These are phyloP conservation scores for Pseudomicrostroma phylloplanum DNA, from an alignment of 1,284 basidiomycete genomes.

Conservation along the genomic window DNA sequence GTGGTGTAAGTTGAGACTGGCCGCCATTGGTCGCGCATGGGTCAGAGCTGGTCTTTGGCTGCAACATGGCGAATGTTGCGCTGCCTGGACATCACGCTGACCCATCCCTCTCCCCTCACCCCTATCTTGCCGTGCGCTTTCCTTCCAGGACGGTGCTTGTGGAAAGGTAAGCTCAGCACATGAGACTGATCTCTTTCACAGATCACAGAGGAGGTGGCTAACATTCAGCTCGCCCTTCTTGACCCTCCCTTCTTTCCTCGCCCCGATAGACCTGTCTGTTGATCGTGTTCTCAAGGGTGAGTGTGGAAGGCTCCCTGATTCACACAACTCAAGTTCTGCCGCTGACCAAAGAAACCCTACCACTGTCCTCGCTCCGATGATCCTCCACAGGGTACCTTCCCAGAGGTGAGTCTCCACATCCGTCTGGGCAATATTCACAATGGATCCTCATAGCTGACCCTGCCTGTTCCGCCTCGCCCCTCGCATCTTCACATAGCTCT, in stretches of 20 bases:
- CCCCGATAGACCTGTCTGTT: slow-evolving; percentile 63
- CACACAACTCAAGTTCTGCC: too few relatives aligned
- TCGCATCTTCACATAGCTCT: slow-evolving; percentile 59
- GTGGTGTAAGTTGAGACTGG: slow-evolving; percentile 18
- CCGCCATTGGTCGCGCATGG: too few relatives aligned
- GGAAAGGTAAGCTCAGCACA: slow-evolving; percentile 57
- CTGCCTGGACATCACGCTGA: too few relatives aligned
- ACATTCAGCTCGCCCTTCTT: slow-evolving; percentile 5
- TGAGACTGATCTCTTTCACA: too few relatives aligned
- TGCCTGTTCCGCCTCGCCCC: neutral
- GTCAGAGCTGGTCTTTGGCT: too few relatives aligned
- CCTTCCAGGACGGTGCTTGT: slow-evolving; percentile 55
- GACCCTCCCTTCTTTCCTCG: slow-evolving; percentile 43
- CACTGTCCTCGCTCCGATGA: neutral
- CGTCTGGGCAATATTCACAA: neutral
- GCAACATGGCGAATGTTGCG: too few relatives aligned
- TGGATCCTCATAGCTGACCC: neutral
- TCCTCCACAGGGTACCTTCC: slow-evolving; percentile 65
- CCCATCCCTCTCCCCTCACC: too few relatives aligned
- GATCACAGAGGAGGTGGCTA: neutral
- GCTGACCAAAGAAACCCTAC: too few relatives aligned
- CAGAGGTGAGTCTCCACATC: slow-evolving; percentile 61
- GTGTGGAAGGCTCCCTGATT: slow-evolving; percentile 9
- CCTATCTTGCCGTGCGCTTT: too few relatives aligned
- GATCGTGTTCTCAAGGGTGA: slow-evolving; percentile 71